These are phyloP conservation scores for Globisporangium takayamanum DNA, from an alignment of 352 stramenopile genomes.

Conservation along the genomic window DNA sequence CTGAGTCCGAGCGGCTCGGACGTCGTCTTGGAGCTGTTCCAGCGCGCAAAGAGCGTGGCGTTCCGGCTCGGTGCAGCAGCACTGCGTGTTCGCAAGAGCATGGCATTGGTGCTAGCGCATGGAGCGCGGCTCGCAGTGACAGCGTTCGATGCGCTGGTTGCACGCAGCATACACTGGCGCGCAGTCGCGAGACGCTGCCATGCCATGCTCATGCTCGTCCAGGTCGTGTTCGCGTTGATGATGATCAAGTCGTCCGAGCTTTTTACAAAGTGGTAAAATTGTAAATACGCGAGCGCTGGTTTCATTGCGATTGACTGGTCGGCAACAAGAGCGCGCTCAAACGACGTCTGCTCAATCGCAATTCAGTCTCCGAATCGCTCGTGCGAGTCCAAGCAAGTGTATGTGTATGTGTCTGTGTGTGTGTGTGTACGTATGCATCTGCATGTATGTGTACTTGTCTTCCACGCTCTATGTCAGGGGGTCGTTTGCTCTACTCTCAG, in stretches of 20 bases:
- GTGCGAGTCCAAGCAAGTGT: not conserved
- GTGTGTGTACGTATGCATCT: not conserved
- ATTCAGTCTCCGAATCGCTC: not conserved
- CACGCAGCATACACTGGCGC: not conserved
- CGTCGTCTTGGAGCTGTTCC: slow-evolving; percentile 14
- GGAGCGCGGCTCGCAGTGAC: not conserved
- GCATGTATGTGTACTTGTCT: slow-evolving; percentile 7
- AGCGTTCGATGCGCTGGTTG: not conserved
- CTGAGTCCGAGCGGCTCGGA: slow-evolving; percentile 36
- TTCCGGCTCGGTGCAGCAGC: not conserved
- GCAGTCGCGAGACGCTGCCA: not conserved
- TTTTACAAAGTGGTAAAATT: not conserved
- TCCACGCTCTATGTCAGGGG: slow-evolving; percentile 76
- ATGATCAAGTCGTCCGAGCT: not conserved
- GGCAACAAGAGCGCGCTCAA: no score
- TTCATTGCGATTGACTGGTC: not conserved
- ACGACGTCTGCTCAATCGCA: no score
- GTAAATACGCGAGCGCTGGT: not conserved
- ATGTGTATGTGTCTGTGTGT: not conserved
- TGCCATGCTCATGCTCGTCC: not conserved
- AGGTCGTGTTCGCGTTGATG: not conserved
- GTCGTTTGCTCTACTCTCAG: slow-evolving; percentile 52
- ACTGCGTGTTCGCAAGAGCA: not conserved
- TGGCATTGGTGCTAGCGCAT: not conserved
- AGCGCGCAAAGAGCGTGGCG: slow-evolving; percentile 5